A percentile compares a stretch with the other conserved stretches of the same genome.
phyloP scores from a whole-genome alignment of 1,284 basidiomycete species.

The Tetrapyrgos nigripes region DNA sequence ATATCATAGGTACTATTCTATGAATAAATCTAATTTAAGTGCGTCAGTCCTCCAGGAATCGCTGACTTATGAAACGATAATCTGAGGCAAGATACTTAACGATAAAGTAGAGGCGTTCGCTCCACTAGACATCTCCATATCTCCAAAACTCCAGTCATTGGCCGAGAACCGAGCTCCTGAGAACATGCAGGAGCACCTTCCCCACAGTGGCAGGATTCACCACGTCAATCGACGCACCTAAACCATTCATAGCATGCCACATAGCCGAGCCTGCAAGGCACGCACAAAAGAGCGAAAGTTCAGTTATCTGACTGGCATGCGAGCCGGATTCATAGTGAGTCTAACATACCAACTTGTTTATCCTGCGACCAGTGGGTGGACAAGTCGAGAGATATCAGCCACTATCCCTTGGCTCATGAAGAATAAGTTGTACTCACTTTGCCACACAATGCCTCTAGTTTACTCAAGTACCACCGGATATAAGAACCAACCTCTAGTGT shows the following conservation, averaged over 20 bases:
- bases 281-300: neutral
- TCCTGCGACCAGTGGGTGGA: neutral
- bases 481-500: slow-evolving; percentile 11
- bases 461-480: slow-evolving; percentile 20
- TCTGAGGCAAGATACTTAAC: too few species aligned
- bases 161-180: too few species aligned
- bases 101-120: too few species aligned
- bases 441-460: neutral
- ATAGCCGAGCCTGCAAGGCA: neutral
- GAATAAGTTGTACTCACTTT: neutral
- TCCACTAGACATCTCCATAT: too few species aligned
- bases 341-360: neutral
- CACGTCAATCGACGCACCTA: neutral
- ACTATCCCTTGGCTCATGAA: neutral
- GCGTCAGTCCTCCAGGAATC: too few species aligned
- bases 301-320: neutral
- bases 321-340: neutral
- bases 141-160: too few species aligned
- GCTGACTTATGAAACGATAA: too few species aligned
- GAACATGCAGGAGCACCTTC: too few species aligned
- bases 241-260: neutral
- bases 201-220: neutral
- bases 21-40: too few species aligned
- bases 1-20: too few species aligned
- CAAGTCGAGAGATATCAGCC: too few species aligned